These are phyloP conservation scores for Chlamydomonas applanata DNA, from an alignment of 139 green algal species.

Conservation along the genomic window DNA sequence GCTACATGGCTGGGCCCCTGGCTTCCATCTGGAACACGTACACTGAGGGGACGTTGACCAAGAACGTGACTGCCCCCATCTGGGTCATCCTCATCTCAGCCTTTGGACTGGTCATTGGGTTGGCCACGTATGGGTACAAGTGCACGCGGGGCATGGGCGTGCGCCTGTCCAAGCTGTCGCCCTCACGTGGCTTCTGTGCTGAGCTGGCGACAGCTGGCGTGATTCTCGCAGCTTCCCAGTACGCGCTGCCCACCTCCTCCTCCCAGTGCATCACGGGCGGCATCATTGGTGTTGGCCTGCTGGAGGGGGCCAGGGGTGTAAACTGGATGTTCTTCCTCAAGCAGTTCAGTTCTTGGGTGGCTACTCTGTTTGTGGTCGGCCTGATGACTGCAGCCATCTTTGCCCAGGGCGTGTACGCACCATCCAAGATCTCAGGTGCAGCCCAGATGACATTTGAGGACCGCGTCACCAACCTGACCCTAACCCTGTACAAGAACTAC, in stretches of 20 bases:
- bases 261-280: constrained; percentile 43
- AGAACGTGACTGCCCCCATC: constrained; percentile 27
- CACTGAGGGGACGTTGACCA: constrained; percentile 22
- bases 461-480: no score
- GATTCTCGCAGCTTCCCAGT: constrained; percentile 48
- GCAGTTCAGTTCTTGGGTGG: constrained; percentile 30
- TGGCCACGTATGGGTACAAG: constrained; percentile 70
- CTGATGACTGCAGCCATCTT: constrained; percentile 40
- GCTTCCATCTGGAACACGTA: constrained; percentile 44
- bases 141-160: constrained; percentile 61
- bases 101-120: constrained; percentile 54
- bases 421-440: background rate
- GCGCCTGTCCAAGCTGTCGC: constrained; percentile 57
- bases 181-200: constrained; percentile 60
- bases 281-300: constrained; percentile 47
- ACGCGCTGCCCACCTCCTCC: constrained; percentile 32
- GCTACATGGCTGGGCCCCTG: constrained; percentile 50
- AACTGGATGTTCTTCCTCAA: constrained; percentile 51
- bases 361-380: constrained; percentile 41
- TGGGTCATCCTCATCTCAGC: constrained; percentile 59
- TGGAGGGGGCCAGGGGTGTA: constrained; percentile 49
- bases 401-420: constrained; percentile 26
- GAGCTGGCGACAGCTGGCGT: constrained; percentile 63
- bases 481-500: no score
- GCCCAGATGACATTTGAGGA: no score